These are phyloP conservation scores for Puccinia horiana DNA, from an alignment of 1,284 basidiomycete genomes.

Conservation along the genomic window DNA sequence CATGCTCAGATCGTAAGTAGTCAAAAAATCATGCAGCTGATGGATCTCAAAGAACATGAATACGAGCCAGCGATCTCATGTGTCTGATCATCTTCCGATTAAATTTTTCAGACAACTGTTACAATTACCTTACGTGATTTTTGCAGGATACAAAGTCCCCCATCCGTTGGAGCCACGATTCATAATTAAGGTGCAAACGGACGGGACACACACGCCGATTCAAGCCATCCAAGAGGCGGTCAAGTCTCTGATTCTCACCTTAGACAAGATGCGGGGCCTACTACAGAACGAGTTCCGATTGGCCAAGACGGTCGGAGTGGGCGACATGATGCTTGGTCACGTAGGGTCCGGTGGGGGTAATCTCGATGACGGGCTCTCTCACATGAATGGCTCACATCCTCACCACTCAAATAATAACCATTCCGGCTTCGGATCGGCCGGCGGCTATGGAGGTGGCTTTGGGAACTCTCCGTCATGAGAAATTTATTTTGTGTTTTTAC, in stretches of 20 bases:
- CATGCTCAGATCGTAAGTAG: conserved; percentile 84
- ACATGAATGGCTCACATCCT: background rate
- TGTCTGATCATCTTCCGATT: background rate
- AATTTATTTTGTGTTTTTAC: too few relatives aligned
- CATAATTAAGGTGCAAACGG: conserved; percentile 90
- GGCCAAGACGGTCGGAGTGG: conserved; percentile 43
- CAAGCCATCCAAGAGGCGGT: conserved; percentile 82
- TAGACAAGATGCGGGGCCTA: conserved; percentile 61
- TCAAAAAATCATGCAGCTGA: background rate
- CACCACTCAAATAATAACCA: background rate
- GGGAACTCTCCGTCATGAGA: too few relatives aligned
- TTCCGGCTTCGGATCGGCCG: background rate
- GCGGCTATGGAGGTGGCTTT: background rate
- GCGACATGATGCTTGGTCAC: background rate
- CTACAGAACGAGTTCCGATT: conserved; percentile 47
- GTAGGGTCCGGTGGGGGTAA: background rate
- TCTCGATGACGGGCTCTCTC: background rate
- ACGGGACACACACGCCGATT: conserved; percentile 80
- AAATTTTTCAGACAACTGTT: conserved; percentile 72
- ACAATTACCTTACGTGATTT: conserved; percentile 78
- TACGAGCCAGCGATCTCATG: too few relatives aligned
- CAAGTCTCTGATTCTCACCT: conserved; percentile 75
- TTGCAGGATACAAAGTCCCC: conserved; percentile 96
- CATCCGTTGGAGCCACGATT: conserved; percentile 94
- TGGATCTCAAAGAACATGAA: background rate